Conservation (phyloP, 1,284 basidiomycete genomes). For the Mrakiaceae sp. region DNA sequence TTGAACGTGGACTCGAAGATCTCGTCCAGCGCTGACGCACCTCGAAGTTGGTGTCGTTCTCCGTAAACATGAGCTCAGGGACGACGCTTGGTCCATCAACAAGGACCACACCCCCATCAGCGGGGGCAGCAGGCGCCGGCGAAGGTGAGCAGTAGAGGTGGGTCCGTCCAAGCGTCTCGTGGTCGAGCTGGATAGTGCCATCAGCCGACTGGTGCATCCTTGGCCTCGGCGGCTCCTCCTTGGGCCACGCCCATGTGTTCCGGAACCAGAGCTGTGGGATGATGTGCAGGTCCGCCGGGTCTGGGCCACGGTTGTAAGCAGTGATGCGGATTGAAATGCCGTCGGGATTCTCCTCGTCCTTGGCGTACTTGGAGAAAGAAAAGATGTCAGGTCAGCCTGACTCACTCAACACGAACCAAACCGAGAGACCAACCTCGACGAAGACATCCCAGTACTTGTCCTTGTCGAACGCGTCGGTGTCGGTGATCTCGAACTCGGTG, state of each 20-base stretch:
- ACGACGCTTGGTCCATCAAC: slow-evolving; percentile 57
- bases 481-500: slow-evolving; percentile 83
- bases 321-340: slow-evolving; percentile 88
- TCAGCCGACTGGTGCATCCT: slow-evolving; percentile 44
- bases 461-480: slow-evolving; percentile 83
- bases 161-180: slow-evolving; percentile 60
- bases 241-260: slow-evolving; percentile 94
- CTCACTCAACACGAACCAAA: neutral
- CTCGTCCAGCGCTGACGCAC: slow-evolving; percentile 19
- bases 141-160: slow-evolving; percentile 84
- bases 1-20: neutral
- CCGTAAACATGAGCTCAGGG: slow-evolving; percentile 79
- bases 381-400: neutral
- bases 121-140: slow-evolving; percentile 72
- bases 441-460: slow-evolving; percentile 97
- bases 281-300: slow-evolving; percentile 87
- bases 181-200: slow-evolving; percentile 56
- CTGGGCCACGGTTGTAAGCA: slow-evolving; percentile 90
- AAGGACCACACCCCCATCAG: slow-evolving; percentile 44
- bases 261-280: slow-evolving; percentile 94
- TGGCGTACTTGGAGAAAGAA: slow-evolving; percentile 64
- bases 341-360: slow-evolving; percentile 84
- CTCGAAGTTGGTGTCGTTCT: slow-evolving; percentile 93
- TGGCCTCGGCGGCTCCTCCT: slow-evolving; percentile 66
- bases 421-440: slow-evolving; percentile 55